Base-by-base conservation (phyloP, 2,329 filamentous ascomycete genomes). In the Meredithiella fracta region DNA sequence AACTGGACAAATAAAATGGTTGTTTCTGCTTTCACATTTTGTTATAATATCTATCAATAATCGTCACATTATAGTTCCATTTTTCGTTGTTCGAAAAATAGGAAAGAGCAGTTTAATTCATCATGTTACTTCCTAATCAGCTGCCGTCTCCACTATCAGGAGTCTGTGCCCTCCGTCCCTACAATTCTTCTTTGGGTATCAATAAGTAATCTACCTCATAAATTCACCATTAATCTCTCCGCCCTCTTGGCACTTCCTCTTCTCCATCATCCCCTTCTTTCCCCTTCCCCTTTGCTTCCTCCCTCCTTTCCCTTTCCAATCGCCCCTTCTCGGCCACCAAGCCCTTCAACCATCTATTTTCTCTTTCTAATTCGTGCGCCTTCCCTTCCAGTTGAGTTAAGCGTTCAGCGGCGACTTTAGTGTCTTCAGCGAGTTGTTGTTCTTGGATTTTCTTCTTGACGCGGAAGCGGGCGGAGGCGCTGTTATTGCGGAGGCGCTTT, bases 381-480 rank as follows among this genome's bases (percentile, higher is more conserved):
- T 72, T 70, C 54, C 72, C 70, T 63, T 83, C 77, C 14, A 83
- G 69, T 47, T 72, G 72, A 42, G 72, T 69, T 51, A 79, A 77
- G 64, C 78, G 78, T 52, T 81, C 77, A 22, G 76, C 75, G 60
- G 80, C 76, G 50, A 82, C 79, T 59, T 79, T 78, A n/a, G 79
- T 74, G 2, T 73, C 74, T 25, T 69, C 69, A 63, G 80, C 78
- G 54, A 82, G 72, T n/a, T 77, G 73, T 65, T 80, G 76, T 65
- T 83, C 80, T 52, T 79, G 75, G 66, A 82, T 78, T 71, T 83
- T 83, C 73, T 83, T 83, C 72, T 83, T 83, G 64, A 81, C 74
- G 47, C 80, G 76, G 69, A 83, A 83, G 50, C 80, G 76, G n/a
- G 80, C 80, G 52, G 75, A 79, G 50, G 80, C 80, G 15, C 80